Conservation (phyloP, 805 yeast species). For the Candida pseudofarinosa region DNA sequence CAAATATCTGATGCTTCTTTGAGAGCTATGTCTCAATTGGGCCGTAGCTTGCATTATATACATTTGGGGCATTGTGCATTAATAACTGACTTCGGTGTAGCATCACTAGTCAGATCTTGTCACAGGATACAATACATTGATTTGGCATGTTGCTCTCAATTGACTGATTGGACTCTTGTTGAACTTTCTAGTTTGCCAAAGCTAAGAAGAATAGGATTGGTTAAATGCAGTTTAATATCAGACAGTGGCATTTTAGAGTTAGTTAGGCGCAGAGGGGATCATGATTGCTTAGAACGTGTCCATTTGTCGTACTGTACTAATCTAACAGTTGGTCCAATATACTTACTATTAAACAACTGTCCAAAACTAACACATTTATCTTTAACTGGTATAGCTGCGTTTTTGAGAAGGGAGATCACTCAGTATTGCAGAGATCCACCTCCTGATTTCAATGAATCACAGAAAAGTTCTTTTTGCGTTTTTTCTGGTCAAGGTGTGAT, state of each 20-base stretch:
- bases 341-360: slow-evolving; percentile 68
- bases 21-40: slow-evolving; percentile 65
- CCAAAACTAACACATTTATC: slow-evolving; percentile 87
- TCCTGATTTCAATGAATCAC: slow-evolving; percentile 82
- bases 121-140: slow-evolving; percentile 88
- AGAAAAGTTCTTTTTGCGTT: slow-evolving; percentile 83
- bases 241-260: slow-evolving; percentile 74
- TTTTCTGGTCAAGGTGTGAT: slow-evolving; percentile 88
- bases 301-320: slow-evolving; percentile 89
- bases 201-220: slow-evolving; percentile 86
- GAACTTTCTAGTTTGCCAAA: slow-evolving; percentile 75
- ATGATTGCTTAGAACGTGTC: slow-evolving; percentile 84
- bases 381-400: slow-evolving; percentile 88
- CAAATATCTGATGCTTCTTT: slow-evolving; percentile 80
- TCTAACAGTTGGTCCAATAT: slow-evolving; percentile 74
- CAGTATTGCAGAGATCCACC: slow-evolving; percentile 91
- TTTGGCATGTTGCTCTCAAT: slow-evolving; percentile 87
- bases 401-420: slow-evolving; percentile 79
- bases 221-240: slow-evolving; percentile 82
- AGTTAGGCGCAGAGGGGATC: slow-evolving; percentile 64
- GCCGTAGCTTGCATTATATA: slow-evolving; percentile 77
- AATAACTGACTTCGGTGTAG: slow-evolving; percentile 86
- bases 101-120: slow-evolving; percentile 68
- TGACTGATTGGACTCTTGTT: slow-evolving; percentile 77
- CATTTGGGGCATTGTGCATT: slow-evolving; percentile 92